Evolutionary conservation across 2,329 filamentous ascomycete genomes (phyloP), one percentile per base, ranked within the genome.

Genomic region (Penicillium paneum): DNA sequence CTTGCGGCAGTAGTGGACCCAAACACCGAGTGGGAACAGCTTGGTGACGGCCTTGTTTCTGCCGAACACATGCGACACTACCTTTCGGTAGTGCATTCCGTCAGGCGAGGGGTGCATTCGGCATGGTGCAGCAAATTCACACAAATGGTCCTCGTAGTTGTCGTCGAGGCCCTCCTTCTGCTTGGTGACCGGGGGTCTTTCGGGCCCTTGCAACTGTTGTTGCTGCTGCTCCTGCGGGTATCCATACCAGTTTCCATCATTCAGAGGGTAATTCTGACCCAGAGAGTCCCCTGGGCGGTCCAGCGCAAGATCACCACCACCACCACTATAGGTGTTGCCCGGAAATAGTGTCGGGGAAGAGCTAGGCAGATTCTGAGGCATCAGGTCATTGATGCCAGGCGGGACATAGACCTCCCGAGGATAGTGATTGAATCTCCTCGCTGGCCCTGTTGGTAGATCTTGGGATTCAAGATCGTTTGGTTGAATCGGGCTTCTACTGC

Each of bases 31-130:
- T 0, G 88, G 88, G 45, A 94, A 89, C 41, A 80, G 78, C 32
- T 86, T 81, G 0, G 90, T 94, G 65, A 85, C 87, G 8, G 82
- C 79, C 73, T 94, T 94, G 78, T 94, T 94, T 35, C 90, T 83
- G 21, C 90, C 90, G 63, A 93, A 93, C 52, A 92, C 82, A 66
- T 94, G 89, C 0, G 88, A 91, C 55, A 93, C 87, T 5, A 87
- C 85, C 73, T 93, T 93, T 44, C 90, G 83, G 24, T 81, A 80
- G 52, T 83, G 79, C 5, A 83, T 59, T 4, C 65, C 65, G 31
- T 67, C 66, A 2, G 64, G 63, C 1, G 63, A 66, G 24, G 56
- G 56, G 15, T 29, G 28, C 58, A 64, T 60, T 1, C 36, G 41
- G 36, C 60, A 64, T 7, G 57, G 59, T 1, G 29, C 21, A 0